phyloP scores from a whole-genome alignment of 2,329 filamentous ascomycete genomes.

The Clathrospora elynae region DNA sequence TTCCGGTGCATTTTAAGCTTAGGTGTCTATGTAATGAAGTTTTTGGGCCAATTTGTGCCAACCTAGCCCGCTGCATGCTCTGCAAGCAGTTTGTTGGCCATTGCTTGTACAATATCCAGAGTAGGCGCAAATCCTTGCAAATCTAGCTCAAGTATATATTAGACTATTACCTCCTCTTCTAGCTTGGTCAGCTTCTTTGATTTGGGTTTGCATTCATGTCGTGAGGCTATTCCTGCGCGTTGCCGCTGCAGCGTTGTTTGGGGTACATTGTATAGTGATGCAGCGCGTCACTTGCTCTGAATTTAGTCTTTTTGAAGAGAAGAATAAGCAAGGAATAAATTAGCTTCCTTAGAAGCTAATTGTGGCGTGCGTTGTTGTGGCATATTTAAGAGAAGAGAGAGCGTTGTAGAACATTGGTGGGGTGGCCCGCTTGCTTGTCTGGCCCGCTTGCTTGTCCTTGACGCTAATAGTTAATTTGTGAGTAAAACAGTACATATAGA shows the following conservation, averaged over 20 bases:
- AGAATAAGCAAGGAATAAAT: neutral
- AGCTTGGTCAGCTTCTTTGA: slow-evolving; percentile 9
- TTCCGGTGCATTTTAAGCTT: too few species aligned
- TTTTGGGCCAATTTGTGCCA: too few species aligned
- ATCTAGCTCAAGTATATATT: slow-evolving; percentile 8
- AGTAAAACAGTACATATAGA: too few species aligned
- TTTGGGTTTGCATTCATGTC: slow-evolving; percentile 7
- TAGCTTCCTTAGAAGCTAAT: neutral
- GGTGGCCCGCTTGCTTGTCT: neutral
- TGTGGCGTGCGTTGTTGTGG: neutral
- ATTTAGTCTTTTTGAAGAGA: too few species aligned
- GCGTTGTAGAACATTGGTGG: neutral
- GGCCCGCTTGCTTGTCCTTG: neutral
- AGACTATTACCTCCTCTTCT: slow-evolving; percentile 12
- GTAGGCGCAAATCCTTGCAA: too few species aligned
- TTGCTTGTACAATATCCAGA: too few species aligned
- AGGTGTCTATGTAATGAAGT: too few species aligned
- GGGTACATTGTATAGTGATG: slow-evolving; percentile 5
- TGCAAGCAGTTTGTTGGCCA: too few species aligned
- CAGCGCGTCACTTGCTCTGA: neutral
- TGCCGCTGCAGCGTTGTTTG: neutral
- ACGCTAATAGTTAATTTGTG: neutral
- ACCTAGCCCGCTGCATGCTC: too few species aligned
- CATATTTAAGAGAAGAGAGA: neutral
- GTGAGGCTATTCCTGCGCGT: slow-evolving; percentile 3